phyloP scores from a whole-genome alignment of 768 basidiomycete genomes.

The Pulveroboletus sp. region DNA sequence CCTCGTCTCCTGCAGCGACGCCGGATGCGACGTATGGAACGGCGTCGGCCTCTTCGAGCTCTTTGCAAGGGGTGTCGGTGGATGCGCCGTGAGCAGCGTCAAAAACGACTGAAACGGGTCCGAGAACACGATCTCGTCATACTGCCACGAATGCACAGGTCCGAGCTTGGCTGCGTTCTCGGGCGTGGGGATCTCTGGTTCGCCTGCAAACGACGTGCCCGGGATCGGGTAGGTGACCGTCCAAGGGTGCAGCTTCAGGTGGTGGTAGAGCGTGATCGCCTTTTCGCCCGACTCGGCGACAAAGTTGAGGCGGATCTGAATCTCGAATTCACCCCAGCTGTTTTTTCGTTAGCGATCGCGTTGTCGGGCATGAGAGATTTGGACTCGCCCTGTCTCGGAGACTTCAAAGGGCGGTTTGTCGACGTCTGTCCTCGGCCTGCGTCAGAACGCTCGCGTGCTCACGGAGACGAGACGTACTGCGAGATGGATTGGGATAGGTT shows the following conservation, averaged over 20 bases:
- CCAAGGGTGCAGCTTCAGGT: slow-evolving; percentile 95
- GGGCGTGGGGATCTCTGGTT: slow-evolving; percentile 63
- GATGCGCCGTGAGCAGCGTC: slow-evolving; percentile 71
- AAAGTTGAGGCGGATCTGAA: slow-evolving; percentile 89
- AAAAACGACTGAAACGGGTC: slow-evolving; percentile 90
- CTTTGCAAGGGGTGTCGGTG: slow-evolving; percentile 78
- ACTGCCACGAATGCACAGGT: slow-evolving; percentile 96
- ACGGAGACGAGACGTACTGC: slow-evolving; percentile 59
- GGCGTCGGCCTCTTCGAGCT: slow-evolving; percentile 56
- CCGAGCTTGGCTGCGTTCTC: slow-evolving; percentile 64
- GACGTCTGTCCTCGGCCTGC: too few species aligned
- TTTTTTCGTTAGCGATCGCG: background rate
- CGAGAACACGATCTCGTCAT: slow-evolving; percentile 95
- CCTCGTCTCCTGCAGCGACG: slow-evolving; percentile 61
- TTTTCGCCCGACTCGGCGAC: slow-evolving; percentile 89
- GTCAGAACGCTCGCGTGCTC: too few species aligned
- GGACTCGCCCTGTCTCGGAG: slow-evolving; percentile 83
- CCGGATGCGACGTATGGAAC: slow-evolving; percentile 61
- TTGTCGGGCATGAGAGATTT: background rate
- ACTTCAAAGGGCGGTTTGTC: slow-evolving; percentile 95
- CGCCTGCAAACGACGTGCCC: slow-evolving; percentile 31
- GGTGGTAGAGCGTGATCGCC: slow-evolving; percentile 80
- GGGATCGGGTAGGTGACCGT: slow-evolving; percentile 35
- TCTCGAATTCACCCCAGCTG: slow-evolving; percentile 98
- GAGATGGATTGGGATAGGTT: slow-evolving; percentile 84